Percentiles rank a stretch among this genome's conserved stretches.
phyloP scores from a whole-genome alignment of 441 rosid genomes.

The Dalechampia spathulata region DNA sequence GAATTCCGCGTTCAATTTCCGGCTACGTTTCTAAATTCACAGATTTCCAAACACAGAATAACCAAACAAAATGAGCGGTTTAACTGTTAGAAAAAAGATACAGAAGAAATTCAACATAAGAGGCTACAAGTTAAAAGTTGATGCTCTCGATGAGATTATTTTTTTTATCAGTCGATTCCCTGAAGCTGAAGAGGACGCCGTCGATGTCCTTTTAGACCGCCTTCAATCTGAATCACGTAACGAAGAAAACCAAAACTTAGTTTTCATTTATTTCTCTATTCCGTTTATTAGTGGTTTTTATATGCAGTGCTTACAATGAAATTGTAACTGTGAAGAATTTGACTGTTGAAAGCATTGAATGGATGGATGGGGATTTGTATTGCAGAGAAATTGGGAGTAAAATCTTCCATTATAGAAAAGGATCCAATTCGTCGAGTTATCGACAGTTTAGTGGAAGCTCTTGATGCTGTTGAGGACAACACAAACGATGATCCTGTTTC shows the following conservation, averaged over 20 bases:
- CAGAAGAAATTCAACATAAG: conserved; percentile 73
- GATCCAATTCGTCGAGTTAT: conserved; percentile 57
- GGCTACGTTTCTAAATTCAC: no score
- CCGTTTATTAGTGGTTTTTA: not conserved
- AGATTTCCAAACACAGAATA: no score
- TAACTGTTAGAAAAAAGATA: conserved; percentile 46
- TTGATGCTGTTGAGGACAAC: conserved; percentile 50
- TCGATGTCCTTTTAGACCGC: conserved; percentile 74
- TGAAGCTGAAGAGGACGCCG: conserved; percentile 61
- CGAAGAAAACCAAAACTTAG: no score
- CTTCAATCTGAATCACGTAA: conserved; percentile 57
- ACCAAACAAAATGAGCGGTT: conserved; percentile 17
- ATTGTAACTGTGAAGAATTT: not conserved
- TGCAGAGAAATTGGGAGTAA: conserved; percentile 34
- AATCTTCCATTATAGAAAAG: conserved; percentile 57
- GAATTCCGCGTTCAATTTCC: no score
- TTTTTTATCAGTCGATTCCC: conserved; percentile 52
- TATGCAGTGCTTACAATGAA: not conserved
- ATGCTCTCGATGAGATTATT: conserved; percentile 64
- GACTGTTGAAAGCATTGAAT: not conserved
- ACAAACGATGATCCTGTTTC: conserved; percentile 23
- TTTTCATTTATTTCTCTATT: no score
- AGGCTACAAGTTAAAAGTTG: conserved; percentile 61
- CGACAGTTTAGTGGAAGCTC: conserved; percentile 49
- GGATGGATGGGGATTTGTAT: no score